Evolutionary conservation across 306 rosid species (phyloP).

Genomic region (Cyclanthera cordifolia): DNA sequence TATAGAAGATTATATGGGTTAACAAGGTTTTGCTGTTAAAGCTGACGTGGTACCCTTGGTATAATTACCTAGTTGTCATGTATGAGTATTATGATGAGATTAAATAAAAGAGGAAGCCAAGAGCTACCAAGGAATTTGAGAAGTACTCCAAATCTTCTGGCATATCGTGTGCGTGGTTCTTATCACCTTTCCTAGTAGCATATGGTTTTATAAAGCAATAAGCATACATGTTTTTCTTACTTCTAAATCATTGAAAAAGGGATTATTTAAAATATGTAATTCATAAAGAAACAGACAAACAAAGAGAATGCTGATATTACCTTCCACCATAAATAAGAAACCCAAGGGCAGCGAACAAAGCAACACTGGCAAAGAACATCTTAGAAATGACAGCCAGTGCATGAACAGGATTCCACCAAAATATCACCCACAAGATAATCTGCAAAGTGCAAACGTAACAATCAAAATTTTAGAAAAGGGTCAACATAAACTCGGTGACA

Average conservation of each 20-base stretch:
- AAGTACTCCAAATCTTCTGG: no score
- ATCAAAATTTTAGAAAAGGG: constrained; percentile 3
- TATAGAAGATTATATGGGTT: no score
- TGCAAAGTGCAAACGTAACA: constrained; percentile 28
- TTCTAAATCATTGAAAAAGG: not conserved
- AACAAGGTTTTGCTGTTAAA: no score
- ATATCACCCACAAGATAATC: constrained; percentile 77
- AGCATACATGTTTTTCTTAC: not conserved
- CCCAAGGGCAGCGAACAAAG: constrained; percentile 92
- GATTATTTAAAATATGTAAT: constrained; percentile 8
- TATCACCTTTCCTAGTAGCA: not conserved
- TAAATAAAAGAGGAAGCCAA: no score
- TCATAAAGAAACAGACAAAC: constrained; percentile 10
- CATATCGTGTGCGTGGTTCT: no score
- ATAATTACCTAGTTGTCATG: no score
- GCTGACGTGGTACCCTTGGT: no score
- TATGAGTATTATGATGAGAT: no score
- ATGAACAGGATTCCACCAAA: constrained; percentile 80
- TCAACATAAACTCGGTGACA: not conserved
- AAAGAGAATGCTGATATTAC: constrained; percentile 25
- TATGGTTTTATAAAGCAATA: not conserved
- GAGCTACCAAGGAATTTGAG: no score
- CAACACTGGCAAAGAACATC: constrained; percentile 92
- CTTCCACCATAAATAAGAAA: constrained; percentile 98
- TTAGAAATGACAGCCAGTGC: constrained; percentile 50